Base-by-base conservation (phyloP, 1,284 basidiomycete genomes). In the Neolentinus lepideus region DNA sequence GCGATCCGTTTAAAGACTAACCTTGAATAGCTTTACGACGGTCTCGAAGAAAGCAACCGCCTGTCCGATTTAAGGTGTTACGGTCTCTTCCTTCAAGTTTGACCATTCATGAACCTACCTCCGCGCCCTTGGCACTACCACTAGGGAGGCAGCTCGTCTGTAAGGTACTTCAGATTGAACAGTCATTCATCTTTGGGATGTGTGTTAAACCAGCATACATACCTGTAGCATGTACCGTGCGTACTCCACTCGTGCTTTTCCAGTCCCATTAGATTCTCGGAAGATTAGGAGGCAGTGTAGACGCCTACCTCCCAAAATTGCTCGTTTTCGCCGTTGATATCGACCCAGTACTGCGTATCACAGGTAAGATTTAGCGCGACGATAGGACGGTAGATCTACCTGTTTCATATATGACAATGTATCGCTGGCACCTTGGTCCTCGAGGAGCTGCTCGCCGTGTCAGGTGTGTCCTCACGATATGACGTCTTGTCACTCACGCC, bases 151-250 rank as follows among this genome's bases (percentile, higher is more conserved):
- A 90, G 29, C 69, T 68, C 1, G 79, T 66, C 57, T 77, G 61
- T 36, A 91, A 75, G 1, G 86, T 90, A 63, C 85, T 88, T 53
- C 31, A 55, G 25, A n/a, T 54, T 6, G 38, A 36, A 14, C 33
- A 22, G 56, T 64, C 29, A 60, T 46, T 10, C 24, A 45, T 26
- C 38, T n/a, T 46, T 9, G 24, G 19, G 53, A 47, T 6, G 27
- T 4, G 27, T 4, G 12, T 50, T 26, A 4, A 21, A 50, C 9
- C 24, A 4, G 43, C 21, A 16, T 29, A 54, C 35, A 29, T 6
- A 45, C 35, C 81, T 84, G 67, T 79, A 80, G 67, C 89, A 90
- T 1, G 88, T 90, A n/a, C 88, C 88, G 63, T 91, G 88, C 22
- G 71, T 80, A 26, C 71, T 60, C 87, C 85, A 89, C 67, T 88